Conservation (phyloP, 139 green algal genomes). For the Bryopsis sp. region DNA sequence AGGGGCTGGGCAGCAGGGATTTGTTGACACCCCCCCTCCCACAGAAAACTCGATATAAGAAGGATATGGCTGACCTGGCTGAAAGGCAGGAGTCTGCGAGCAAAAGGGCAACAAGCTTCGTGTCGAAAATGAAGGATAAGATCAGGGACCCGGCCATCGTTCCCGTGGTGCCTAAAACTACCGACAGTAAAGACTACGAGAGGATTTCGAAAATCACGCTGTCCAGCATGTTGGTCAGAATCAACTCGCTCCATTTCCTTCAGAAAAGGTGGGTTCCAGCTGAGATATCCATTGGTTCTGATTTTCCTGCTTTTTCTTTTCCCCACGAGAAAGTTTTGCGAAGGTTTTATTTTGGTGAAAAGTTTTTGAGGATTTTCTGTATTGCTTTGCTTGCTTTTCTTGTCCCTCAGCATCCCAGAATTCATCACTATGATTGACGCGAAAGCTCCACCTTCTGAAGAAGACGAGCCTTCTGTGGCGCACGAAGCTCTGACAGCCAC, state of each 20-base stretch:
- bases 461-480: no score
- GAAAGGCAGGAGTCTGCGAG: not conserved
- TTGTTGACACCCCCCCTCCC: not conserved
- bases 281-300: no score
- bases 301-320: no score
- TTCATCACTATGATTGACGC: no score
- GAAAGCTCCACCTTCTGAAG: no score
- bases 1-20: not conserved
- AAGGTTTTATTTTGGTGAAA: no score
- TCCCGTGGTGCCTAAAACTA: not conserved
- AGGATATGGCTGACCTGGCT: not conserved
- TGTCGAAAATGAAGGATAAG: not conserved
- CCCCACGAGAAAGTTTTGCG: no score
- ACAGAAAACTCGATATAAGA: not conserved
- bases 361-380: no score
- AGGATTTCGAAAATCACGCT: not conserved
- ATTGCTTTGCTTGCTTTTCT: no score
- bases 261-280: not conserved
- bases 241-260: slow-evolving; percentile 12
- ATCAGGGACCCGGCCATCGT: not conserved
- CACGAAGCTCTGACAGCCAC: no score
- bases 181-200: not conserved
- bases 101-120: not conserved
- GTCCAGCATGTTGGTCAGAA: not conserved
- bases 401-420: no score